Evolutionary conservation across 495 filamentous ascomycete genomes (phyloP).

Genomic region (Xylaria cubensis): DNA sequence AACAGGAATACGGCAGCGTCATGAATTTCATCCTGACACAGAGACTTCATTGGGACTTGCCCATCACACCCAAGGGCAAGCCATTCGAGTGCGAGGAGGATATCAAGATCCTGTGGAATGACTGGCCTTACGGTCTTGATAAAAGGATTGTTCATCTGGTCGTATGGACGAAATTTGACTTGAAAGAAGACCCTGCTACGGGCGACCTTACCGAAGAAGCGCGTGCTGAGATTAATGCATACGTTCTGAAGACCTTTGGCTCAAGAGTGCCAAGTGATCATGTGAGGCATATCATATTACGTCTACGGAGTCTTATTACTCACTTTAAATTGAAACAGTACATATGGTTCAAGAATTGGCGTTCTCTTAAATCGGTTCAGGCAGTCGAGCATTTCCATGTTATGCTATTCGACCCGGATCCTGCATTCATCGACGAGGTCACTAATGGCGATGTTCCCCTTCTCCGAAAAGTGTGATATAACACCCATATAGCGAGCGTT

Average conservation of each 20-base stretch:
- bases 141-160: conserved; percentile 78
- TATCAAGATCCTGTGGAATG: conserved; percentile 78
- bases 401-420: conserved; percentile 79
- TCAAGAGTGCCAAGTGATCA: conserved; percentile 46
- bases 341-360: conserved; percentile 93
- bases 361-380: conserved; percentile 76
- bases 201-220: conserved; percentile 69
- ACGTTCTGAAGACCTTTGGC: conserved; percentile 68
- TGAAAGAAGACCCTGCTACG: conserved; percentile 67
- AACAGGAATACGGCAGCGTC: conserved; percentile 70
- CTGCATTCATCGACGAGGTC: conserved; percentile 70
- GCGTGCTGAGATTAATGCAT: conserved; percentile 69
- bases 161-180: conserved; percentile 86
- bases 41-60: conserved; percentile 66
- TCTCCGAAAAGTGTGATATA: conserved; percentile 32
- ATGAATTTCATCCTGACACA: conserved; percentile 74
- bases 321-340: conserved; percentile 56
- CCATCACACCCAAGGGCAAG: conserved; percentile 42
- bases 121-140: conserved; percentile 91
- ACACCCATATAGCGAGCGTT: neutral
- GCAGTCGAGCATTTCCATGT: conserved; percentile 96
- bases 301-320: neutral
- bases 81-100: conserved; percentile 64
- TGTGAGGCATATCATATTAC: conserved; percentile 43
- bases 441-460: conserved; percentile 77